Evolutionary conservation across 495 filamentous ascomycete species (phyloP).

Genomic region (Penicillium argentinense): DNA sequence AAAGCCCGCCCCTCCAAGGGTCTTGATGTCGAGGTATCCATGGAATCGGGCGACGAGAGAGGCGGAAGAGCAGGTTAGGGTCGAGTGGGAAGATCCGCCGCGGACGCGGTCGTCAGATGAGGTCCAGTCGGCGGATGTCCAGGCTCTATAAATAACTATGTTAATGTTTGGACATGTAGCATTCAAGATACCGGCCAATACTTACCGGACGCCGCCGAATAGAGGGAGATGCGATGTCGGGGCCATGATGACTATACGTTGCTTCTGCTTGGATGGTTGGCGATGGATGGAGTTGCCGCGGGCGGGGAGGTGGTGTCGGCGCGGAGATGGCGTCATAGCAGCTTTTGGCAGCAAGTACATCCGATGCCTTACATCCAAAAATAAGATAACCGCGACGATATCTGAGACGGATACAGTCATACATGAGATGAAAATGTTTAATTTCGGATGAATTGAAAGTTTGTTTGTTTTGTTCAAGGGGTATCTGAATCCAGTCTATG

Average conservation of each 20-base stretch:
- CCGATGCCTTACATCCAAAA: too few species aligned
- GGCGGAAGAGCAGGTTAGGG: conserved; percentile 35
- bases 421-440: too few species aligned
- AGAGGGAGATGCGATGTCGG: conserved; percentile 17
- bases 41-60: conserved; percentile 49
- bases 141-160: conserved; percentile 9
- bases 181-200: too few species aligned
- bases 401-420: too few species aligned
- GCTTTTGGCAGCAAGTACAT: too few species aligned
- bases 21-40: conserved; percentile 69
- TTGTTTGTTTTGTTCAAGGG: conserved; percentile 9
- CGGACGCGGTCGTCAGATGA: conserved; percentile 71
- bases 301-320: conserved; percentile 8
- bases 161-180: background rate
- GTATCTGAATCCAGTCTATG: conserved; percentile 28
- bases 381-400: too few species aligned
- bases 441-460: too few species aligned
- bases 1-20: conserved; percentile 80
- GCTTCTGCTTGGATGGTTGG: conserved; percentile 2
- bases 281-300: background rate
- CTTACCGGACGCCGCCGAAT: conserved; percentile 19
- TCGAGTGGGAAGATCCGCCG: conserved; percentile 64
- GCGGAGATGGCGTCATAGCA: conserved; percentile 20
- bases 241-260: conserved; percentile 10
- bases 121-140: conserved; percentile 62